phyloP scores from a whole-genome alignment of 179 eudicot species.

The Amaranthus tricolor region DNA sequence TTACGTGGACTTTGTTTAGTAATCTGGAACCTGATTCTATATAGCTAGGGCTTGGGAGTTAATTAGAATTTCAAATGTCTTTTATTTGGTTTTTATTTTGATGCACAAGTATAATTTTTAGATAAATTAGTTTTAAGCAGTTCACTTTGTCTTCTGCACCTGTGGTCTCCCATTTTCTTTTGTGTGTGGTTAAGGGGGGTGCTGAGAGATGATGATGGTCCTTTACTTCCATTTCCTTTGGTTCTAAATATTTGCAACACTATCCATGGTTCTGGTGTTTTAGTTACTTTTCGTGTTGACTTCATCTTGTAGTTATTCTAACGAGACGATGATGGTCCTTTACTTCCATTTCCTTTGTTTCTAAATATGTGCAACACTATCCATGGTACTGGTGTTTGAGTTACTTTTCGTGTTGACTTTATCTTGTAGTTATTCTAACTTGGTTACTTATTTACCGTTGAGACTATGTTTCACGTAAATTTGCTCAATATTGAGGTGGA shows the following conservation, averaged over 20 bases:
- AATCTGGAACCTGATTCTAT: neutral
- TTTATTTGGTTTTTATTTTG: neutral
- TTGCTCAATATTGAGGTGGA: neutral
- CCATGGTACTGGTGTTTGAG: no score
- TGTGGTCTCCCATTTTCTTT: neutral
- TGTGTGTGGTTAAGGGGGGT: neutral
- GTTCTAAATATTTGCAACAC: neutral
- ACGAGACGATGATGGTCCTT: no score
- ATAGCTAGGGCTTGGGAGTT: neutral
- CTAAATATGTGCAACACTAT: neutral
- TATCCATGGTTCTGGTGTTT: no score
- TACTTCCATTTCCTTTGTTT: neutral
- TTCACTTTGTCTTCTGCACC: neutral
- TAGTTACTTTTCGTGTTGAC: no score
- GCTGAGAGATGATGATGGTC: neutral
- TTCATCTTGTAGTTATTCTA: no score
- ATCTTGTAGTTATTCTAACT: neutral
- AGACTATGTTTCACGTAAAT: neutral
- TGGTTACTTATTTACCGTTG: neutral
- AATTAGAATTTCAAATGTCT: no score
- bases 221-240: neutral
- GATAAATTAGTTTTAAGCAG: neutral
- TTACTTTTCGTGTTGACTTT: neutral
- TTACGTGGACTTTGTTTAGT: neutral
- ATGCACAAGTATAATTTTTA: neutral